A percentile compares a stretch with the other conserved stretches of the same genome.
phyloP scores from a whole-genome alignment of 768 basidiomycete species.

The Mycena crocata region DNA sequence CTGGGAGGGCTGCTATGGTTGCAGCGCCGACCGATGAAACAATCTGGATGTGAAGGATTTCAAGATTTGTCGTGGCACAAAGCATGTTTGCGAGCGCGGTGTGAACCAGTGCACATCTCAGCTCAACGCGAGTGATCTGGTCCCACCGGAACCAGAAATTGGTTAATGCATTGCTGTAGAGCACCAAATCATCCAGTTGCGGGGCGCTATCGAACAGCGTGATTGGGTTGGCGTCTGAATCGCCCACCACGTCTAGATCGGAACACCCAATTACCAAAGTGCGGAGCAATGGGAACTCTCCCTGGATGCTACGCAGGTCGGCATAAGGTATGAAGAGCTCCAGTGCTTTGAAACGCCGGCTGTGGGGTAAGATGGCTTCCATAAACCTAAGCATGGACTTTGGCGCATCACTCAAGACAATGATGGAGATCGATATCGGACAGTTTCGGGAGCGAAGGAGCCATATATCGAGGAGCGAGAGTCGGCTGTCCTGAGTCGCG shows the following conservation, averaged over 20 bases:
- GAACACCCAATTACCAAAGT: neutral
- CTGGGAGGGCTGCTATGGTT: neutral
- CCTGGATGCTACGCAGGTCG: neutral
- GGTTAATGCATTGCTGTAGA: too few relatives aligned
- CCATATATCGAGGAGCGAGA: too few relatives aligned
- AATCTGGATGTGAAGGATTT: neutral
- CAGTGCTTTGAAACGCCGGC: neutral
- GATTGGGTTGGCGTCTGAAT: neutral
- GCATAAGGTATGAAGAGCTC: neutral
- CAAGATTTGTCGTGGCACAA: neutral
- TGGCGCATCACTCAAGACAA: too few relatives aligned
- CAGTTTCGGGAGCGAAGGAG: too few relatives aligned
- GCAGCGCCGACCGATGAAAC: neutral
- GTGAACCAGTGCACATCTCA: too few relatives aligned
- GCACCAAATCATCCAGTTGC: too few relatives aligned
- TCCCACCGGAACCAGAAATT: too few relatives aligned
- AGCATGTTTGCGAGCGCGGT: too few relatives aligned
- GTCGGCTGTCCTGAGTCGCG: too few relatives aligned
- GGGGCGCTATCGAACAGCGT: neutral
- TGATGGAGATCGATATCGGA: too few relatives aligned
- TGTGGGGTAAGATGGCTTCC: neutral
- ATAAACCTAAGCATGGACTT: neutral
- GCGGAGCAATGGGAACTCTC: neutral
- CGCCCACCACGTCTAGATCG: too few relatives aligned
- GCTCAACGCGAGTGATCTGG: too few relatives aligned